phyloP scores from a whole-genome alignment of 805 yeast genomes.

The Yamadazyma sp. region DNA sequence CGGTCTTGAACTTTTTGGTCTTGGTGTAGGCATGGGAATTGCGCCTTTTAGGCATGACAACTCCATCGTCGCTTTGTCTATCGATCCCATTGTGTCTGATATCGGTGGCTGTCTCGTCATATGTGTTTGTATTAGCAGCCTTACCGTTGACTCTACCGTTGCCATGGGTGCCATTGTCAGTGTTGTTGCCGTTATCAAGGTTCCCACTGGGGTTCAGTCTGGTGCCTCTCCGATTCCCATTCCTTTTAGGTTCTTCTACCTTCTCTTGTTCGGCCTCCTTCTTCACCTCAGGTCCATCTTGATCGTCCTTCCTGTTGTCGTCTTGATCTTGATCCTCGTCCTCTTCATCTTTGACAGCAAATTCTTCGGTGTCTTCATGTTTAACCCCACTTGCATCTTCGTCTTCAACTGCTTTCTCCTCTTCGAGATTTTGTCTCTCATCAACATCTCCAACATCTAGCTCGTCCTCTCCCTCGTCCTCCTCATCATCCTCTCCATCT shows the following conservation, averaged over 20 bases:
- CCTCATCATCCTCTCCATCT: conserved; percentile 15
- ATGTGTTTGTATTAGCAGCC: not conserved
- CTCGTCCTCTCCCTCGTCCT: conserved; percentile 18
- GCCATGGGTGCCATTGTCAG: conserved; percentile 1
- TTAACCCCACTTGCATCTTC: conserved; percentile 5
- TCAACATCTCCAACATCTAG: conserved; percentile 17
- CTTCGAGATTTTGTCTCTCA: conserved; percentile 18
- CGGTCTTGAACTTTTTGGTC: conserved; percentile 16
- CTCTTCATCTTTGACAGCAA: conserved; percentile 19
- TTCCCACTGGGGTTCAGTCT: too few relatives aligned
- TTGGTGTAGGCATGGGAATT: conserved; percentile 2
- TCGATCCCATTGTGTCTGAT: conserved; percentile 5
- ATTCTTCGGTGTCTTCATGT: conserved; percentile 18
- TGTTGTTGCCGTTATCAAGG: too few relatives aligned
- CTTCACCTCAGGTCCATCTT: conserved; percentile 22
- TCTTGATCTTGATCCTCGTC: conserved; percentile 14
- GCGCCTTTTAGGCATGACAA: conserved; percentile 11
- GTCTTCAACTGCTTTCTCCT: conserved; percentile 14
- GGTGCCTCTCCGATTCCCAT: conserved; percentile 3
- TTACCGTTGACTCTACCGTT: conserved; percentile 10
- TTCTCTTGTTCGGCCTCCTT: not conserved
- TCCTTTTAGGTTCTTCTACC: not conserved
- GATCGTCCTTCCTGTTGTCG: conserved; percentile 16
- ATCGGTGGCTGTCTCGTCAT: conserved; percentile 5
- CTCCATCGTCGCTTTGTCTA: conserved; percentile 16